These are phyloP conservation scores for Pseudocercospora eumusae DNA, from an alignment of 2,329 filamentous ascomycete species.

Conservation along the genomic window DNA sequence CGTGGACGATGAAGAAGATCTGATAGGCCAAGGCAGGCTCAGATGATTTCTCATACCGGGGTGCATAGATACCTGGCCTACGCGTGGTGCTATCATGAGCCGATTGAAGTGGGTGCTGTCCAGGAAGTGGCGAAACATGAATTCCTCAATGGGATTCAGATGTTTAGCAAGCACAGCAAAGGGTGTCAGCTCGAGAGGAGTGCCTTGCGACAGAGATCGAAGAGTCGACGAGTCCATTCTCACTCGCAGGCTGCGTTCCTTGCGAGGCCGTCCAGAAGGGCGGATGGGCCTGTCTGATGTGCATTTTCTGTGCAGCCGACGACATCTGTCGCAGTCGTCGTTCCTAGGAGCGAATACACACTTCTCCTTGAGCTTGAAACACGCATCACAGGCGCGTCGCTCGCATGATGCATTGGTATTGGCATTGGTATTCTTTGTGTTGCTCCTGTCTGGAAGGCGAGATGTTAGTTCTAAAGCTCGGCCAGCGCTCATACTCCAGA, in stretches of 20 bases:
- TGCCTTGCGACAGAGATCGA: background rate
- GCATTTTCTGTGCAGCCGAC: conserved; percentile 11
- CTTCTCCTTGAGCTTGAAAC: conserved; percentile 18
- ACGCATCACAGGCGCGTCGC: conserved; percentile 15
- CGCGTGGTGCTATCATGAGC: conserved; percentile 10
- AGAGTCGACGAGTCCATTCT: background rate
- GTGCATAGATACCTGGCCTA: conserved; percentile 8
- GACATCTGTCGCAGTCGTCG: conserved; percentile 10
- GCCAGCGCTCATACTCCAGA: background rate
- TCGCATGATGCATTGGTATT: too few relatives aligned
- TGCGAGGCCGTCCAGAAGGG: conserved; percentile 13
- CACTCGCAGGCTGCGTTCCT: background rate
- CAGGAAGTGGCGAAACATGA: conserved; percentile 5
- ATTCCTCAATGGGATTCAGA: background rate
- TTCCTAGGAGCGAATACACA: background rate
- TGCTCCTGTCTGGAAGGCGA: background rate
- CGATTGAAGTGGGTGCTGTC: background rate
- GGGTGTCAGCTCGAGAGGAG: background rate
- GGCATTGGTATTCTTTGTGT: background rate
- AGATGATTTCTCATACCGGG: background rate
- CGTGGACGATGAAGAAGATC: too few relatives aligned
- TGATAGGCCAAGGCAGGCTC: too few relatives aligned
- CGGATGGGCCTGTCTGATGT: conserved; percentile 10
- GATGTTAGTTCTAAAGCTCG: background rate
- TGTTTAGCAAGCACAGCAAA: background rate